Evolutionary conservation across 208 protist species (phyloP).

Genomic region (Trichomonas vaginalis): DNA sequence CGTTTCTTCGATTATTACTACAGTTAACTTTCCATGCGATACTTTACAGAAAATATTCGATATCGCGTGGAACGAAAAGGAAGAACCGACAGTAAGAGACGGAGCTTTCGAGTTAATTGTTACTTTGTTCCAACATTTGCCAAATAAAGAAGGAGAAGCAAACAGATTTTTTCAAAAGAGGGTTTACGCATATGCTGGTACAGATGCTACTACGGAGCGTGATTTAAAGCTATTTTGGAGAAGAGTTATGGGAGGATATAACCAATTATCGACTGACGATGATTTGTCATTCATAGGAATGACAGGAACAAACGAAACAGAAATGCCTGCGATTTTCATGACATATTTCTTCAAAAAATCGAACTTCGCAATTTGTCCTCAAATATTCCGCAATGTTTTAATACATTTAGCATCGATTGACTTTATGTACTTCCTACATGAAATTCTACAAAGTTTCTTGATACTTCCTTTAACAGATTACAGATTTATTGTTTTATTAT

Average conservation of each 20-base stretch:
- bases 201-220: background rate
- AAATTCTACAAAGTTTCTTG: background rate
- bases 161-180: background rate
- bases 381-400: background rate
- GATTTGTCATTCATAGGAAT: background rate
- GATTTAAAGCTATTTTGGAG: background rate
- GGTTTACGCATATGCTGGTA: background rate
- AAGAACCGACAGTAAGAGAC: background rate
- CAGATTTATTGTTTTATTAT: background rate
- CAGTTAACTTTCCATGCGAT: background rate
- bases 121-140: background rate
- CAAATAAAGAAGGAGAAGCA: background rate
- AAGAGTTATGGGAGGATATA: background rate
- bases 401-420: background rate
- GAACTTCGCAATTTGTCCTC: background rate
- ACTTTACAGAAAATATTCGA: background rate
- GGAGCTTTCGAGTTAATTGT: background rate
- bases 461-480: background rate
- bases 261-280: background rate
- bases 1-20: background rate
- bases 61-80: background rate
- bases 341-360: background rate
- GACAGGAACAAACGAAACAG: background rate
- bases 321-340: background rate
- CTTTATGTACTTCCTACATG: background rate